Evolutionary conservation across 371 early-diverging fungal genomes (phyloP).

Genomic region (Chytridiales sp.): DNA sequence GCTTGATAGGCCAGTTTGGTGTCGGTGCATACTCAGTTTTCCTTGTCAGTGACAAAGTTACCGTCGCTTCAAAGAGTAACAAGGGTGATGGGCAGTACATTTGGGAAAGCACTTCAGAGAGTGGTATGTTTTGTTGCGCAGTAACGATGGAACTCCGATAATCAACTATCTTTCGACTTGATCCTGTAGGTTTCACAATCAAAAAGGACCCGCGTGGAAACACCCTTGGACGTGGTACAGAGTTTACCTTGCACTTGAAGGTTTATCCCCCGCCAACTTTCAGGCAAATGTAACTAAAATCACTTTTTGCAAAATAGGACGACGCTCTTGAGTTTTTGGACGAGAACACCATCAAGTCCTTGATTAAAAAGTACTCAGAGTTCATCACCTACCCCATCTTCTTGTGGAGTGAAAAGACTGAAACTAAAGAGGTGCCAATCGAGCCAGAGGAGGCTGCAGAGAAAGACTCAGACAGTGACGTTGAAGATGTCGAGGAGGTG

Average conservation of each 20-base stretch:
- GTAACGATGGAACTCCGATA: too few relatives aligned
- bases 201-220: constrained; percentile 83
- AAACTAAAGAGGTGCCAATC: constrained; percentile 55
- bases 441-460: constrained; percentile 51
- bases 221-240: constrained; percentile 78
- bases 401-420: constrained; percentile 62
- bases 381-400: constrained; percentile 94
- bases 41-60: constrained; percentile 77
- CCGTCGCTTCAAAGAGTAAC: constrained; percentile 84
- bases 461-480: constrained; percentile 41
- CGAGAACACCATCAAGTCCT: constrained; percentile 55
- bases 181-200: constrained; percentile 78
- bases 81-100: constrained; percentile 75
- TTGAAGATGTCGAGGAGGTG: constrained; percentile 56
- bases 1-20: constrained; percentile 89
- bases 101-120: constrained; percentile 73
- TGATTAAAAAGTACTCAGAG: constrained; percentile 83
- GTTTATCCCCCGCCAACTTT: neutral
- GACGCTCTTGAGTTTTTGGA: constrained; percentile 84
- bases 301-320: constrained; percentile 31
- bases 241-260: constrained; percentile 86
- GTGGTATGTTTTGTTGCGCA: constrained; percentile 39
- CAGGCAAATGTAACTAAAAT: neutral
- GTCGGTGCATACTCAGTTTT: constrained; percentile 91
- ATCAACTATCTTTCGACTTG: constrained; percentile 19